Evolutionary conservation across 768 basidiomycete species (phyloP), one percentile per base, ranked within the genome.

Genomic region (Gyrodon lividus): DNA sequence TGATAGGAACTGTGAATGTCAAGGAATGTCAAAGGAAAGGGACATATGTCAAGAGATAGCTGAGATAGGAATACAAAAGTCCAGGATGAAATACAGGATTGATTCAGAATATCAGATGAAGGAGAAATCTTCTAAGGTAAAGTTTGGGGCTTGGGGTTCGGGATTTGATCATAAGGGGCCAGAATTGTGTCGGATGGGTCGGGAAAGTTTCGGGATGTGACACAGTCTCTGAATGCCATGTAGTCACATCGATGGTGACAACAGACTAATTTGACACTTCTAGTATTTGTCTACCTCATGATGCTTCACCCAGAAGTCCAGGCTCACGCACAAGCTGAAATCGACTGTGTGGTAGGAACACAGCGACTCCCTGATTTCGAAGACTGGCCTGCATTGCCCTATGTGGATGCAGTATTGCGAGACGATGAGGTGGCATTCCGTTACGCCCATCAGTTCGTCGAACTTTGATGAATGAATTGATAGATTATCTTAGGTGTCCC

Each of bases 401-500:
- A 72, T 40, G 54, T 73, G 12, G 63, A 61, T 6, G 73, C 71
- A 0, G 48, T 74, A 1, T 19, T 69, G 4, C 62, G 63, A 26
- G 49, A 59, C 61, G 19, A 43, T 73, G 48, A 53, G 74, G 41
- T 63, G 60, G 62, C 54, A 57, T 19, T 58, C 62, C 8, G 59
- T 68, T 8, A 20, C 46, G 3, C 62, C 68, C 2, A 35, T 70
- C 1, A 63, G 70, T 68, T 34, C 3, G 53, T 37, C 24, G 10
- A 3, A 13, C 43, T 6, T 17, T 34, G 10, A 16, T 6, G 6
- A 8, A 19, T 4, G n/a, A n/a, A n/a, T 8, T 8, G 1, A 33
- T 56, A 7, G 53, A 4, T 16, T 23, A 4, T 2, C 24, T 9
- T 31, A 77, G 77, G 73, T 24, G 56, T 77, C 13, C 74, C 75